Base-by-base conservation (phyloP, 108 stramenopile genomes). In the Pseudonitzschia delicatissima region DNA sequence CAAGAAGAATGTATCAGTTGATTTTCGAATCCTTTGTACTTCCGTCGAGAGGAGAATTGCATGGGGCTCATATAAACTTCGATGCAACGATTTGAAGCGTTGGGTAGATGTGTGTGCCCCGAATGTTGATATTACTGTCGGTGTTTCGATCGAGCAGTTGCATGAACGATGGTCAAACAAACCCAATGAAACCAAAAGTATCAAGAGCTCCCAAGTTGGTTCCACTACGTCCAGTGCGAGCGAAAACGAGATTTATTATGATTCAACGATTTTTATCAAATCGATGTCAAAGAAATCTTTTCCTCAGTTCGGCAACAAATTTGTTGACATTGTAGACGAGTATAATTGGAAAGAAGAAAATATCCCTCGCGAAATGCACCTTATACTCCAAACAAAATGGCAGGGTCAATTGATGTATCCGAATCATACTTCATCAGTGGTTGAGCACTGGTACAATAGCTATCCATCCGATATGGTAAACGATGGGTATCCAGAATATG, bases 361-460 rank as follows among this genome's bases (percentile, higher is more conserved):
- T 13, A 17, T 64, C 5, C 31, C 36, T 8, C 45, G 12, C 26
- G 63, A 45, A 4, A 42, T 48, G 31, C 31, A 45, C 23, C 37
- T 48, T n/a, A 64, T 64, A 40, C 27, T 64, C 18, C 63, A 64
- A 26, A 64, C 31, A 4, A 48, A 8, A 2, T 48, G 32, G 45
- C 63, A 64, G 36, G 60, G 60, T 25, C 25, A 45, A 29, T 23
- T 7, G 2, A 23, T 45, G 26, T 64, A 33, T 33, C 47, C 63
- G 3, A 64, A 64, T 18, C 63, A 48, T 18, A 48, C 5, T 5
- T 31, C 12, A 5, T 34, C 32, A 13, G 63, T 64, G 17, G 63
- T 64, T 3, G 45, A 64, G 28, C 63, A 64, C 18, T 64, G 63
- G 63, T 64, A 64, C 29, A 64, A 64, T n/a, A 64, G 63, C 17